These are phyloP conservation scores for Agrocybe chaxingu DNA, from an alignment of 768 basidiomycete species.

Conservation along the genomic window DNA sequence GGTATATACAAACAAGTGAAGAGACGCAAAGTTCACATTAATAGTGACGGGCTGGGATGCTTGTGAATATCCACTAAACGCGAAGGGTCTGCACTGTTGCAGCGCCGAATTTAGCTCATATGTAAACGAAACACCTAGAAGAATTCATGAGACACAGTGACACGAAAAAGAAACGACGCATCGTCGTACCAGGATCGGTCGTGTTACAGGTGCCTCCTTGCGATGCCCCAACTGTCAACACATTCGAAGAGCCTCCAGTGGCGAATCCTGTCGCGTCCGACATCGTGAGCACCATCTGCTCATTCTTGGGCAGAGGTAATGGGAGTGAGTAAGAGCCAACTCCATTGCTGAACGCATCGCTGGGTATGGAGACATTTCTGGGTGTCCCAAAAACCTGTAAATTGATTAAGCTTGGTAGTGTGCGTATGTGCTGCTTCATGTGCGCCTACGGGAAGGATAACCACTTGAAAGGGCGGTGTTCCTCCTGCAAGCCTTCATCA, in stretches of 20 bases:
- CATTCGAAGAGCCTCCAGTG: slow-evolving; percentile 53
- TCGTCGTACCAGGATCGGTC: slow-evolving; percentile 33
- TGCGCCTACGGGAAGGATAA: slow-evolving; percentile 41
- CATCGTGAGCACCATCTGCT: slow-evolving; percentile 56
- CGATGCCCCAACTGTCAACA: slow-evolving; percentile 48
- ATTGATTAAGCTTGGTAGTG: slow-evolving; percentile 16
- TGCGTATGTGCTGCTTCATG: slow-evolving; percentile 15
- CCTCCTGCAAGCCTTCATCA: slow-evolving; percentile 44
- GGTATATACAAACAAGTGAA: neutral
- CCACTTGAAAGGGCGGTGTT: slow-evolving; percentile 46
- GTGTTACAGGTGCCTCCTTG: slow-evolving; percentile 51
- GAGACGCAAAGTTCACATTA: slow-evolving; percentile 28
- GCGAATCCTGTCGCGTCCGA: slow-evolving; percentile 71
- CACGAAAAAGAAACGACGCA: neutral
- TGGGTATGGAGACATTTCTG: slow-evolving; percentile 51
- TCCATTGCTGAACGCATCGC: slow-evolving; percentile 49
- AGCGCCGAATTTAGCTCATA: slow-evolving; percentile 51
- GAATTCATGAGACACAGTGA: neutral
- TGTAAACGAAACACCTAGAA: slow-evolving; percentile 36
- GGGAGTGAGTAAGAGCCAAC: slow-evolving; percentile 49
- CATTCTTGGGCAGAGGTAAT: slow-evolving; percentile 36
- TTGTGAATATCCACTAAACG: slow-evolving; percentile 38
- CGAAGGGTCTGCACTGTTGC: slow-evolving; percentile 57
- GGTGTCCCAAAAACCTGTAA: slow-evolving; percentile 52
- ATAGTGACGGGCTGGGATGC: slow-evolving; percentile 57